These are phyloP conservation scores for Davidsoniella virescens DNA, from an alignment of 2,329 filamentous ascomycete species.

Conservation along the genomic window DNA sequence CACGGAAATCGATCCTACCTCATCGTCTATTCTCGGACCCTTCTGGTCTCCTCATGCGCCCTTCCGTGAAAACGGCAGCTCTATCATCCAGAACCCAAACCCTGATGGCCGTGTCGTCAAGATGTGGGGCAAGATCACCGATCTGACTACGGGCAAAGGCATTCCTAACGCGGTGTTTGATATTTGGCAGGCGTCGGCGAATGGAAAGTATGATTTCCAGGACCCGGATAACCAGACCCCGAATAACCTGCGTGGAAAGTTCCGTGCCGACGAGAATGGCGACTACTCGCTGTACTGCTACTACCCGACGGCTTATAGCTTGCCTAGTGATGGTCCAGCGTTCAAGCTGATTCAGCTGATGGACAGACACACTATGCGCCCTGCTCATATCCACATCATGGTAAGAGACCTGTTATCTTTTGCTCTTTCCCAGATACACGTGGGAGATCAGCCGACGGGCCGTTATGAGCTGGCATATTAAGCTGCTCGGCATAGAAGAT, in stretches of 20 bases:
- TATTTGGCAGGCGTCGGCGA: constrained; percentile 62
- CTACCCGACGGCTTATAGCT: constrained; percentile 55
- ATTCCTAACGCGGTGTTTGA: constrained; percentile 55
- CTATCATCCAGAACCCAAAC: constrained; percentile 46
- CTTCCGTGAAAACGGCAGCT: constrained; percentile 49
- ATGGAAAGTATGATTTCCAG: constrained; percentile 63
- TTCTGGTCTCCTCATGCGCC: constrained; percentile 65
- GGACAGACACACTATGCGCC: constrained; percentile 32
- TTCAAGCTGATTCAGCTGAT: constrained; percentile 27
- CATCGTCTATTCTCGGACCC: constrained; percentile 58
- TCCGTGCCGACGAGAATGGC: constrained; percentile 52
- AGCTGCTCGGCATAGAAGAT: too few species aligned
- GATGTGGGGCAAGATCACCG: constrained; percentile 54
- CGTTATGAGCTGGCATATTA: too few species aligned
- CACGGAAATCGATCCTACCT: constrained; percentile 47
- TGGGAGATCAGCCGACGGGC: too few species aligned
- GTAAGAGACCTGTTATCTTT: constrained; percentile 16
- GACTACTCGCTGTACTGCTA: constrained; percentile 61
- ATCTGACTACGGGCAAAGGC: constrained; percentile 48
- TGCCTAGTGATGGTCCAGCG: constrained; percentile 44
- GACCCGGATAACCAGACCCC: constrained; percentile 53
- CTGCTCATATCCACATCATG: constrained; percentile 36
- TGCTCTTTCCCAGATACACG: neutral
- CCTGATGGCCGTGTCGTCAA: constrained; percentile 42
- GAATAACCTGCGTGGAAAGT: constrained; percentile 66